Evolutionary conservation across 257 asterid species (phyloP).

Genomic region (Ligustrum vulgare): DNA sequence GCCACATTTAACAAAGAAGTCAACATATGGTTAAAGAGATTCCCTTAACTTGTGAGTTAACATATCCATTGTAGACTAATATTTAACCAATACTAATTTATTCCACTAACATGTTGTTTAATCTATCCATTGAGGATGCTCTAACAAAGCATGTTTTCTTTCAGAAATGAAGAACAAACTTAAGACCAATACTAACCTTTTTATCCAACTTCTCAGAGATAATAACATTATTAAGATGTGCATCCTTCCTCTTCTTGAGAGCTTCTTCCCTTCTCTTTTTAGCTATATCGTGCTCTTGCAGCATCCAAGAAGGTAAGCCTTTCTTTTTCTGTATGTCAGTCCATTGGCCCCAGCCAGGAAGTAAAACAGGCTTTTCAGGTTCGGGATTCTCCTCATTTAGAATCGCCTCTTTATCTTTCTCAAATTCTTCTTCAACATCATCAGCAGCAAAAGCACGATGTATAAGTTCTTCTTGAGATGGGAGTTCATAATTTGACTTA

Average conservation of each 20-base stretch:
- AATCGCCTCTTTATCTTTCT: slow-evolving; percentile 71
- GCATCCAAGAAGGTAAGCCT: slow-evolving; percentile 89
- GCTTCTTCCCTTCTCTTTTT: slow-evolving; percentile 78
- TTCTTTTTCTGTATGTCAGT: slow-evolving; percentile 74
- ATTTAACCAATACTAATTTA: too few relatives aligned
- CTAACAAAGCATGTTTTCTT: slow-evolving; percentile 13
- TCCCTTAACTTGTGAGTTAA: too few relatives aligned
- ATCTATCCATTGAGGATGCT: too few relatives aligned
- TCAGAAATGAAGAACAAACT: slow-evolving; percentile 9
- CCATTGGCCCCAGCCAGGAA: slow-evolving; percentile 99
- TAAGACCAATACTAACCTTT: slow-evolving; percentile 50
- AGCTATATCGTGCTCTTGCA: slow-evolving; percentile 69
- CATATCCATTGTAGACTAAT: too few relatives aligned
- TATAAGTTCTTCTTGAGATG: slow-evolving; percentile 89
- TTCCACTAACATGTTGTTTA: too few relatives aligned
- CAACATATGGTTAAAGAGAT: too few relatives aligned
- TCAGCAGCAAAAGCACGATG: slow-evolving; percentile 95
- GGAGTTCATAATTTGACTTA: slow-evolving; percentile 63
- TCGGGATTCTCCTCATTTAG: slow-evolving; percentile 84
- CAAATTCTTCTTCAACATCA: slow-evolving; percentile 87
- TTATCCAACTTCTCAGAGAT: slow-evolving; percentile 87
- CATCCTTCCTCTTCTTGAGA: slow-evolving; percentile 85
- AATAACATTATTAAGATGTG: slow-evolving; percentile 79
- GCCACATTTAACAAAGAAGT: too few relatives aligned
- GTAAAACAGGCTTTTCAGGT: slow-evolving; percentile 73